A percentile compares a stretch with the other conserved stretches of the same genome.
Evolutionary conservation across 176 grass and related monocot genomes (phyloP).

Genomic region (Oryza glumipatula): DNA sequence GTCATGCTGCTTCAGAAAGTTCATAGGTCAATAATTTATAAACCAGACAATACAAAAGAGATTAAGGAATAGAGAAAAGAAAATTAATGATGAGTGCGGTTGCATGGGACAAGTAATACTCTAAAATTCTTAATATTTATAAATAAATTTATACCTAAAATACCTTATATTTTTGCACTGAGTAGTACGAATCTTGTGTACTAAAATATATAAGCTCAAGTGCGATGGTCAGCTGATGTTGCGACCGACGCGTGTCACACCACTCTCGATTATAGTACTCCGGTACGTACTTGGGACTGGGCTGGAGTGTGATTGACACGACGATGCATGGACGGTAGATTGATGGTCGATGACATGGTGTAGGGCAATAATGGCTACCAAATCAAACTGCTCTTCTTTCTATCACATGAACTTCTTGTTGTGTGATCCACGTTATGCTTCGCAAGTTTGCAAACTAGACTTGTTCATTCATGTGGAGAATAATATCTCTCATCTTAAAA

Average conservation of each 20-base stretch:
- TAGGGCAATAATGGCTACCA: background rate
- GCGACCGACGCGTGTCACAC: constrained; percentile 9
- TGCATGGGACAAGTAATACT: no score
- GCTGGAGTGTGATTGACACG: background rate
- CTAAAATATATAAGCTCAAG: no score
- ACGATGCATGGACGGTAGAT: background rate
- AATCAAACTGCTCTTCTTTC: background rate
- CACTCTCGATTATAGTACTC: background rate
- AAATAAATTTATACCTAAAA: no score
- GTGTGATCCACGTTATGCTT: background rate
- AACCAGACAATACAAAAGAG: no score
- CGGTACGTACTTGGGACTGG: background rate
- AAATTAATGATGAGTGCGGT: no score
- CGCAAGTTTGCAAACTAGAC: background rate
- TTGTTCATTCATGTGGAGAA: background rate
- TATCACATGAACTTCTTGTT: background rate
- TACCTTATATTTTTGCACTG: no score
- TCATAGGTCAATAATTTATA: background rate
- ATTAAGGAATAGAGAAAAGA: no score
- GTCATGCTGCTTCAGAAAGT: no score
- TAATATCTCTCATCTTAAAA: no score
- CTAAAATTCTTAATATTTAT: no score
- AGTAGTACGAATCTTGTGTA: no score
- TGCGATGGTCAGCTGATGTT: background rate
- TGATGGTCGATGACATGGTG: background rate